A percentile compares a stretch with the other conserved stretches of the same genome.
Conservation (phyloP, 164 flowering plant species). For the Macadamia tetraphylla region DNA sequence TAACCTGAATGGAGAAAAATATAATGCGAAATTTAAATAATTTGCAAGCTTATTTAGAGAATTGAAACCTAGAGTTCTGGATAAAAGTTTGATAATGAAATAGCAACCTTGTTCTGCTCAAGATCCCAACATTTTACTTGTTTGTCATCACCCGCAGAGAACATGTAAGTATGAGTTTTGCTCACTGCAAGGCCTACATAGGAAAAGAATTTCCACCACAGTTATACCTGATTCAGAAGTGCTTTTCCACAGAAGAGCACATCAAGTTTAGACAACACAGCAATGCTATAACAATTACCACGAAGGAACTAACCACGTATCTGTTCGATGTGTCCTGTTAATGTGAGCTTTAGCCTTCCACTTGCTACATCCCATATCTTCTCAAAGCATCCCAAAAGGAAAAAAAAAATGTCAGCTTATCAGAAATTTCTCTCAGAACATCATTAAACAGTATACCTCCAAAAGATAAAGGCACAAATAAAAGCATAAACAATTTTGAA, state of each 20-base stretch:
- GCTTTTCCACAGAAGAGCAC: neutral
- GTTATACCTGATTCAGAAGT: neutral
- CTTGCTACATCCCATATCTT: conserved; percentile 95
- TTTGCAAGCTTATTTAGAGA: neutral
- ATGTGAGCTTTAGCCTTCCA: conserved; percentile 80
- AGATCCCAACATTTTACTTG: conserved; percentile 99
- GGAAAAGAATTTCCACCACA: conserved; percentile 6
- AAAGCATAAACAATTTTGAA: neutral
- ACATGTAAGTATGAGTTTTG: conserved; percentile 81
- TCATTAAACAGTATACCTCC: neutral
- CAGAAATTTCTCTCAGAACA: conserved; percentile 9
- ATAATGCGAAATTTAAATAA: conserved; percentile 4
- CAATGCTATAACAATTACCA: conserved; percentile 3
- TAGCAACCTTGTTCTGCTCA: conserved; percentile 89
- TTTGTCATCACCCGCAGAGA: conserved; percentile 99
- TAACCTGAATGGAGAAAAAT: conserved; percentile 48
- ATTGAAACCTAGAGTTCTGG: neutral
- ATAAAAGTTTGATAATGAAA: neutral
- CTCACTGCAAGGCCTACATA: conserved; percentile 94
- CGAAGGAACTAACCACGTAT: conserved; percentile 61
- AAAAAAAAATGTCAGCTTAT: neutral
- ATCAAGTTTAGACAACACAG: neutral
- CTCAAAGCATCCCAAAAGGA: conserved; percentile 10
- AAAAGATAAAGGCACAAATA: neutral
- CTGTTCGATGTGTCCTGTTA: conserved; percentile 97